phyloP scores from a whole-genome alignment of 352 stramenopile genomes.

The Peronosclerospora sorghi region DNA sequence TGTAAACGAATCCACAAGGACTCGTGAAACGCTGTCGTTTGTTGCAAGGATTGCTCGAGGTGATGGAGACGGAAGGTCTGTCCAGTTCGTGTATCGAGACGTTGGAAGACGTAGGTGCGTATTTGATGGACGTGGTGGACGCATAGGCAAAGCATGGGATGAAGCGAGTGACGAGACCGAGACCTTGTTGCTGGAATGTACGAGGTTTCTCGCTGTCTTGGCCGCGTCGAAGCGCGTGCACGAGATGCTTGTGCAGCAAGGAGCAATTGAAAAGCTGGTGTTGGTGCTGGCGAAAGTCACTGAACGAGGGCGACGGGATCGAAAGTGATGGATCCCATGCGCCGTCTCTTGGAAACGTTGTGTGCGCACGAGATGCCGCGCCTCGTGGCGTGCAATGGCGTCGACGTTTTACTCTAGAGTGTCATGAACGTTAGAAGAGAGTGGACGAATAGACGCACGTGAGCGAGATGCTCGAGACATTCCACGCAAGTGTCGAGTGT shows the following conservation, averaged over 20 bases:
- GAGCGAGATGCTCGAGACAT: conserved; percentile 43
- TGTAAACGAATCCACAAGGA: conserved; percentile 25
- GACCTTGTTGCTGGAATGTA: too few species aligned
- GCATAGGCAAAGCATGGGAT: conserved; percentile 6
- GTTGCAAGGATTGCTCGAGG: conserved; percentile 38
- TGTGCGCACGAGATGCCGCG: conserved; percentile 54
- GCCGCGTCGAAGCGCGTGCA: conserved; percentile 21
- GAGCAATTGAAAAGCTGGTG: conserved; percentile 44
- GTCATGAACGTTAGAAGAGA: conserved; percentile 15
- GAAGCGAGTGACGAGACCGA: conserved; percentile 16
- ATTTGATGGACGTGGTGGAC: conserved; percentile 30
- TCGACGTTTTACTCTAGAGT: conserved; percentile 44
- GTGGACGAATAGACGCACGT: conserved; percentile 16
- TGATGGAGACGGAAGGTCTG: conserved; percentile 26
- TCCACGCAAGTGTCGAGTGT: conserved; percentile 46
- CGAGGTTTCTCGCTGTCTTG: conserved; percentile 37
- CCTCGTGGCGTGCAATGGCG: conserved; percentile 46
- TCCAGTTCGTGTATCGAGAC: conserved; percentile 45
- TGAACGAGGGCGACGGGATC: conserved; percentile 11
- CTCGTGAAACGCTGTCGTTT: conserved; percentile 63
- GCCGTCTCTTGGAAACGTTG: conserved; percentile 40
- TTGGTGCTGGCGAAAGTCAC: conserved; percentile 37
- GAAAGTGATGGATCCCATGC: conserved; percentile 23
- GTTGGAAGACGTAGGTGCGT: conserved; percentile 44
- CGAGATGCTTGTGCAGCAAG: conserved; percentile 35